phyloP scores from a whole-genome alignment of 768 basidiomycete genomes.

The Leucocoprinus leucothites region DNA sequence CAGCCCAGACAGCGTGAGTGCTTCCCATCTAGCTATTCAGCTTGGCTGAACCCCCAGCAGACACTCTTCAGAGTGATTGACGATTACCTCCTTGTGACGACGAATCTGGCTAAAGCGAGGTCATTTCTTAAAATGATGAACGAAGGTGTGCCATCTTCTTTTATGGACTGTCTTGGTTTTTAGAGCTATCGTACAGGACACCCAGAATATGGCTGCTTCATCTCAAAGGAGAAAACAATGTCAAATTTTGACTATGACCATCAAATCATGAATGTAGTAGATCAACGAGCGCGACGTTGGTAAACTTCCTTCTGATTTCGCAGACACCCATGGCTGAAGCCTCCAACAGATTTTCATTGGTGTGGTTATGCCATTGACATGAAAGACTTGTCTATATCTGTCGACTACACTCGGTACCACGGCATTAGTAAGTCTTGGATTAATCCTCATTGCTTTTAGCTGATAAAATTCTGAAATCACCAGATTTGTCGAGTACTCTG shows the following conservation, averaged over 20 bases:
- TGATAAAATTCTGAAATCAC: neutral
- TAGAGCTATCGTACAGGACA: slow-evolving; percentile 50
- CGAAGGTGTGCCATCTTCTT: slow-evolving; percentile 41
- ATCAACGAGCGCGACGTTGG: slow-evolving; percentile 35
- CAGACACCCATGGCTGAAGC: neutral
- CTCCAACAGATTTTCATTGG: slow-evolving; percentile 78
- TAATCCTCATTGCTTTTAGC: neutral
- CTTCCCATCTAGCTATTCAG: neutral
- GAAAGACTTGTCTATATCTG: slow-evolving; percentile 69
- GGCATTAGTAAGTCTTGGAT: slow-evolving; percentile 45
- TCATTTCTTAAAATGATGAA: slow-evolving; percentile 77
- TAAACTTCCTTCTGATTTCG: neutral
- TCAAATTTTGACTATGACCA: slow-evolving; percentile 76
- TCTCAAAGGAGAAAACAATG: slow-evolving; percentile 85
- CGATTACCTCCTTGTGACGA: slow-evolving; percentile 89
- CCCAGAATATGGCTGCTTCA: slow-evolving; percentile 91
- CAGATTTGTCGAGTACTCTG: slow-evolving; percentile 63
- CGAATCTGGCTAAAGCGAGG: slow-evolving; percentile 53
- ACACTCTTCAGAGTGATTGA: slow-evolving; percentile 85
- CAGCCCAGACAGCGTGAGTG: slow-evolving; percentile 61
- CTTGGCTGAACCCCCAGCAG: slow-evolving; percentile 33
- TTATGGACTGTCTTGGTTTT: neutral
- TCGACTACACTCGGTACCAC: slow-evolving; percentile 72
- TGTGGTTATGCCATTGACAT: slow-evolving; percentile 86
- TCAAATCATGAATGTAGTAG: slow-evolving; percentile 50